Base-by-base conservation (phyloP, 176 grass and related monocot species). In the Phoenix dactylifera region DNA sequence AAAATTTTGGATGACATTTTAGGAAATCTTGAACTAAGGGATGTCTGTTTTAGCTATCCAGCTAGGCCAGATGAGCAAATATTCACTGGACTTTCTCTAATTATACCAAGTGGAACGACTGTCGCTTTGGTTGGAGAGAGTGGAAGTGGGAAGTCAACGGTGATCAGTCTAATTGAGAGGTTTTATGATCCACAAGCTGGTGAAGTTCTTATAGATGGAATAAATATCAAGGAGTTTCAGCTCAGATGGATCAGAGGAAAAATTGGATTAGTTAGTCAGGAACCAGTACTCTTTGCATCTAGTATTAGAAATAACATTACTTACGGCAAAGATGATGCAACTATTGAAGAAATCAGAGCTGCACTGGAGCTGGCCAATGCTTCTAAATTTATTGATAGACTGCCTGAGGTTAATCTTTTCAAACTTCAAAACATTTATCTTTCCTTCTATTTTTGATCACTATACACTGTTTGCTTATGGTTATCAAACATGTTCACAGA, bases 71-170 rank as follows among this genome's bases (percentile, higher is more conserved):
- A 89, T 19, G 69, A 89, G 23, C 77, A 73, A 25, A 86, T 95
- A 86, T 83, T 95, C 62, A 73, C 78, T 73, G 90, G 80, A 79
- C 89, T 89, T 64, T 95, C 83, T 51, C 63, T 95, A 28, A 70
- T 58, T 32, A 77, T 95, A 22, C 17, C 80, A 17, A 86, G 66
- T n/a, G 82, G 90, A 57, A 86, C 60, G 10, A 89, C 85, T 72
- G 80, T 89, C 78, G 84, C 89, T 68, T 86, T 95, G 57, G 90
- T 95, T 28, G 90, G 86, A 71, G 90, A 89, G 62, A 95, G 90
- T 70, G 90, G 90, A 75, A 89, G 86, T 63, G 90, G 90, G 14
- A 95, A 95, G 69, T 89, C 90, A 65, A 89, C 90, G 24, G 70
- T 95, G 7, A 89, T 95, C 52, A 89, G 74, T 70, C 74, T 95